These are phyloP conservation scores for Annulohypoxylon truncatum DNA, from an alignment of 2,329 filamentous ascomycete species.

Conservation along the genomic window DNA sequence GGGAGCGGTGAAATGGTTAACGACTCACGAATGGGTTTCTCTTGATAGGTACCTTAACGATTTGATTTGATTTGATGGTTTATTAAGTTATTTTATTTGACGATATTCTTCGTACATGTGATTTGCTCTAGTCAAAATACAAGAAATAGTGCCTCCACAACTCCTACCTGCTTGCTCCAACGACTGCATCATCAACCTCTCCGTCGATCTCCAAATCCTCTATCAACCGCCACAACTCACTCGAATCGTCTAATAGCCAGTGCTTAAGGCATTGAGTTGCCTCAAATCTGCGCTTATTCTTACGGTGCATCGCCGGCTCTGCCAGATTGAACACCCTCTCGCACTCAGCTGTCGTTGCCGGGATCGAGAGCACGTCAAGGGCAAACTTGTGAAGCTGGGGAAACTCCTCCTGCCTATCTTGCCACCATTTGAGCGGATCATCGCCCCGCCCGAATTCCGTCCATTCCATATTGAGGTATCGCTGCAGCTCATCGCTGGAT, in stretches of 20 bases:
- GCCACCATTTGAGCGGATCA: background rate
- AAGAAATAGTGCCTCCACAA: too few species aligned
- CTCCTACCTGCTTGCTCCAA: too few species aligned
- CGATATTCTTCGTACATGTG: too few species aligned
- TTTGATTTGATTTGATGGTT: background rate
- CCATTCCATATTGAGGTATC: background rate
- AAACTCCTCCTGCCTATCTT: background rate
- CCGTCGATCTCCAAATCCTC: background rate
- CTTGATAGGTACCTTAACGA: background rate
- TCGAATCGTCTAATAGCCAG: background rate
- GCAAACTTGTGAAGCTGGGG: background rate
- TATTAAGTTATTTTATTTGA: too few species aligned
- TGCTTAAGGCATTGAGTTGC: background rate
- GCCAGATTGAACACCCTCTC: background rate
- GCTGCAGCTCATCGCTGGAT: background rate
- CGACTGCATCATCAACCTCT: background rate
- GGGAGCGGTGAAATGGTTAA: background rate
- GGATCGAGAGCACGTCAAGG: background rate
- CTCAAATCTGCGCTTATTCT: background rate
- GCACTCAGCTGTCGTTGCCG: background rate
- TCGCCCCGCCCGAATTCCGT: background rate
- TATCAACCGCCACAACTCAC: background rate
- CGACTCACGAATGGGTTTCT: background rate
- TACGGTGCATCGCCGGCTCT: background rate
- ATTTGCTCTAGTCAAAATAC: too few species aligned